Base-by-base conservation (phyloP, 768 basidiomycete genomes). In the Mycena rebaudengoi region DNA sequence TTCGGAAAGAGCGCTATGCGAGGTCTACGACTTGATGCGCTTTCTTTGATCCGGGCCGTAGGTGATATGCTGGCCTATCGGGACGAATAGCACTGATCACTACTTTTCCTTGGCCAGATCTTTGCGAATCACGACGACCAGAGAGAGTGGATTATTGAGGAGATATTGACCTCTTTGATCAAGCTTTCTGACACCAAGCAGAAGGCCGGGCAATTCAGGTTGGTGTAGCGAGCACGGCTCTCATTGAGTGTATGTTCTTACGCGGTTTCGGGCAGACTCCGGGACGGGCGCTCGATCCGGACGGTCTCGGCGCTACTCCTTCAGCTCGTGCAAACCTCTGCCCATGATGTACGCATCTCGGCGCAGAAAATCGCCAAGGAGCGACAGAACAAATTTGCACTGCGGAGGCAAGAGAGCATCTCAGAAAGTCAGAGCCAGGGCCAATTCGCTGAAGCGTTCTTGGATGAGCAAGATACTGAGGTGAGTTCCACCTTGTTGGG, bases 101-200 rank as follows among this genome's bases (percentile, higher is more conserved):
- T n/a, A n/a, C n/a, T n/a, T 53, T 37, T 32, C n/a, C 12, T 23
- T 49, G 32, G 1, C n/a, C 70, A 98, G 96, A 90, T 96, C 30
- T 99, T 98, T 69, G 93, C 94, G 13, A 92, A 91, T 65, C 90
- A 98, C 71, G 89, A 93, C 67, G 91, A 91, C 41, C 98, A 99
- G 75, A 82, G 98, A 10, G 88, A 91, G 1, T 98, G 96, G 96
- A 97, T 99, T 65, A 91, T 99, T n/a, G 96, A 99, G 73, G 98
- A 99, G 76, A 96, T 99, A 32, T 72, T 99, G 26, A 86, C 88
- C 10, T 96, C 95, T 0, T 79, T 99, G 55, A 96, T 92, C 69
- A 96, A 95, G 76, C 82, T 96, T 23, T 92, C 94, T 3, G 93
- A 95, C 70, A 88, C 89, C 20, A 98, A 95, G 74, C 94, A 94